A percentile compares a stretch with the other conserved stretches of the same genome.
Conservation (phyloP, 2,329 filamentous ascomycete genomes). For the Pezicula radicicola region DNA sequence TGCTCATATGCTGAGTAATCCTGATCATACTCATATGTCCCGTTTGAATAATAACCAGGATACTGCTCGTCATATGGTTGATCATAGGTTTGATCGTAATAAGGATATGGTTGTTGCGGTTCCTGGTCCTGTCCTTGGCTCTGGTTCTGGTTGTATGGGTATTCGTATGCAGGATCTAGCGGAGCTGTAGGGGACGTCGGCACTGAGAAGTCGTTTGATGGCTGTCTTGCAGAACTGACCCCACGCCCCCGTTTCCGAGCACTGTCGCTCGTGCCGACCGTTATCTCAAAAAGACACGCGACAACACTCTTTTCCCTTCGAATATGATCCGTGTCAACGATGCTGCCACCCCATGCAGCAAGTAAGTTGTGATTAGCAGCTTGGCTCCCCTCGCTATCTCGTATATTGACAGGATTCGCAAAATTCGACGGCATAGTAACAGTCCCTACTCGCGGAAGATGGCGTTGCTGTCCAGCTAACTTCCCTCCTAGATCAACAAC, state of each 20-base stretch:
- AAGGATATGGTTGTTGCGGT: constrained; percentile 22
- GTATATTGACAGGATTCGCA: constrained; percentile 12
- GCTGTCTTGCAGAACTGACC: constrained; percentile 11
- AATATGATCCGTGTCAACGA: constrained; percentile 84
- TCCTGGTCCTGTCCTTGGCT: constrained; percentile 5
- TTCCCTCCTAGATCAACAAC: constrained; percentile 90
- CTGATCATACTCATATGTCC: constrained; percentile 24
- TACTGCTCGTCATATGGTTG: constrained; percentile 22
- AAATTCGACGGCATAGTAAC: constrained; percentile 20
- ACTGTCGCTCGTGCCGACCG: constrained; percentile 84
- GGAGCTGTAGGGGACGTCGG: constrained; percentile 9
- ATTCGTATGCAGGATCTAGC: constrained; percentile 19
- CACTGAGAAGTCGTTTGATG: constrained; percentile 14
- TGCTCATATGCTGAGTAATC: constrained; percentile 30
- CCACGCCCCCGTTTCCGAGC: constrained; percentile 28
- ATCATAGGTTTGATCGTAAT: constrained; percentile 29
- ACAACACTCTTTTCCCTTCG: constrained; percentile 91
- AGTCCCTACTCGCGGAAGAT: constrained; percentile 26
- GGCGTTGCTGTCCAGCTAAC: constrained; percentile 61
- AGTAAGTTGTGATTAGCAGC: constrained; percentile 39
- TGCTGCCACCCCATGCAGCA: constrained; percentile 59
- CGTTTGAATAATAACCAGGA: constrained; percentile 11
- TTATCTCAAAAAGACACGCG: constrained; percentile 77
- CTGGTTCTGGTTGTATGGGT: constrained; percentile 9
- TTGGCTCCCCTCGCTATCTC: constrained; percentile 27